Conservation (phyloP, 176 grass and related monocot genomes). For the Cymbopogon citratus region DNA sequence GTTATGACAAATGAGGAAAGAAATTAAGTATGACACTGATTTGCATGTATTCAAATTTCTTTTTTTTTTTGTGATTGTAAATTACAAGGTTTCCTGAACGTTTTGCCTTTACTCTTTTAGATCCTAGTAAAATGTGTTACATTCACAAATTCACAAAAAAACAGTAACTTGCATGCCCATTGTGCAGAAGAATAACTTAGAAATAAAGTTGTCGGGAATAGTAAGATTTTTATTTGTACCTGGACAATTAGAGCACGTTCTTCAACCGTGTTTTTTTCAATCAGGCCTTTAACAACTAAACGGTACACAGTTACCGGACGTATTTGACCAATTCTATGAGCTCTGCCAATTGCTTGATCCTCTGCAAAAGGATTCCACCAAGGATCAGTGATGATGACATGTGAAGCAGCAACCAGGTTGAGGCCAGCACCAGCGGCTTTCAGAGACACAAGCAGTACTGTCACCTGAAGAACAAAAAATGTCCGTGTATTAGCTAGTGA, state of each 20-base stretch:
- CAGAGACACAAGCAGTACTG: conserved; percentile 64
- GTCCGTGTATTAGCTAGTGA: not conserved
- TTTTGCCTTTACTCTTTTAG: not conserved
- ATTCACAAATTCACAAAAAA: not conserved
- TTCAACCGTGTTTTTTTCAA: conserved; percentile 33
- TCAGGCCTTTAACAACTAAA: conserved; percentile 24
- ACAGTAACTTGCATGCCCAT: no score
- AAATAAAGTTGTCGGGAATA: not conserved
- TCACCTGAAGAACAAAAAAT: conserved; percentile 42
- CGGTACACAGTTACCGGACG: conserved; percentile 52
- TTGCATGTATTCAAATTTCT: not conserved
- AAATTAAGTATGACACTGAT: not conserved
- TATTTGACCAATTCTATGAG: conserved; percentile 69
- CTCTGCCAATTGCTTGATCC: conserved; percentile 65
- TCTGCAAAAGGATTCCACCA: conserved; percentile 71
- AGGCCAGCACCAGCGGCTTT: conserved; percentile 59
- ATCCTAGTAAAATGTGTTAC: not conserved
- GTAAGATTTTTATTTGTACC: conserved; percentile 29
- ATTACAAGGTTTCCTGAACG: not conserved
- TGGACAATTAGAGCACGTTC: conserved; percentile 57
- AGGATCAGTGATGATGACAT: conserved; percentile 69
- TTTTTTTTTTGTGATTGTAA: not conserved
- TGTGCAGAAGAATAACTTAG: not conserved
- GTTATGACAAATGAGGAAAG: not conserved
- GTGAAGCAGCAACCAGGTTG: conserved; percentile 61